Evolutionary conservation across 495 filamentous ascomycete species (phyloP).

Genomic region (Chaetomium cochliodes): DNA sequence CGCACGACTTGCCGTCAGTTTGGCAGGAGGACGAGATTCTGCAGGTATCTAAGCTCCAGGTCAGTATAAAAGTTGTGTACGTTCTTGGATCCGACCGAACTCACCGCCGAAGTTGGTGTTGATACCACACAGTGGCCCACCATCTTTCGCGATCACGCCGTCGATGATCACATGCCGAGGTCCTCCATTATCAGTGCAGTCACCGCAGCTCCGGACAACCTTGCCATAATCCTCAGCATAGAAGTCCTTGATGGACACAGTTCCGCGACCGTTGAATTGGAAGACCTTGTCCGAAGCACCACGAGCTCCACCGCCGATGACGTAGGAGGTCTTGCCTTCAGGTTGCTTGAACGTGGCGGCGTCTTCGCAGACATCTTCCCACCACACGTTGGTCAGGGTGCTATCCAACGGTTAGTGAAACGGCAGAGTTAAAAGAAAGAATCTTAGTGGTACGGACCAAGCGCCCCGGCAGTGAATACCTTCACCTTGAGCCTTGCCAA

Average conservation of each 20-base stretch:
- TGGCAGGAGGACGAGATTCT: constrained; percentile 33
- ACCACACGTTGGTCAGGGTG: constrained; percentile 41
- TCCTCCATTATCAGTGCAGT: constrained; percentile 41
- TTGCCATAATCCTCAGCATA: constrained; percentile 49
- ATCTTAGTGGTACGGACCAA: constrained; percentile 31
- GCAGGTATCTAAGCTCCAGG: constrained; percentile 32
- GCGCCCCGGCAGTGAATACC: constrained; percentile 52
- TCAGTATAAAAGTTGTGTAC: too few relatives aligned
- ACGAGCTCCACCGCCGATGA: constrained; percentile 59
- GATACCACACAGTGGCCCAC: constrained; percentile 49
- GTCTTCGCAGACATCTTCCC: constrained; percentile 53
- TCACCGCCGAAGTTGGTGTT: constrained; percentile 51
- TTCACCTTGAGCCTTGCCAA: constrained; percentile 53
- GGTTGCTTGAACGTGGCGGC: constrained; percentile 43
- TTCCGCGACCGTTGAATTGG: constrained; percentile 23
- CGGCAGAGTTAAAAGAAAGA: too few relatives aligned
- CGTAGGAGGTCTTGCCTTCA: constrained; percentile 31
- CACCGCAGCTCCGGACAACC: constrained; percentile 59
- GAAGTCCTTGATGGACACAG: constrained; percentile 55
- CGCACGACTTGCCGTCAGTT: constrained; percentile 39
- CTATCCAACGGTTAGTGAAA: neutral
- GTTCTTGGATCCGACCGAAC: too few relatives aligned
- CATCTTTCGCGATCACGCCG: constrained; percentile 50
- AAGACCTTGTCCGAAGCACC: constrained; percentile 54
- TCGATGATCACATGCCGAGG: constrained; percentile 52